A percentile compares a stretch with the other conserved stretches of the same genome.
Evolutionary conservation across 768 basidiomycete species (phyloP).

Genomic region (Leccinum variicolor): DNA sequence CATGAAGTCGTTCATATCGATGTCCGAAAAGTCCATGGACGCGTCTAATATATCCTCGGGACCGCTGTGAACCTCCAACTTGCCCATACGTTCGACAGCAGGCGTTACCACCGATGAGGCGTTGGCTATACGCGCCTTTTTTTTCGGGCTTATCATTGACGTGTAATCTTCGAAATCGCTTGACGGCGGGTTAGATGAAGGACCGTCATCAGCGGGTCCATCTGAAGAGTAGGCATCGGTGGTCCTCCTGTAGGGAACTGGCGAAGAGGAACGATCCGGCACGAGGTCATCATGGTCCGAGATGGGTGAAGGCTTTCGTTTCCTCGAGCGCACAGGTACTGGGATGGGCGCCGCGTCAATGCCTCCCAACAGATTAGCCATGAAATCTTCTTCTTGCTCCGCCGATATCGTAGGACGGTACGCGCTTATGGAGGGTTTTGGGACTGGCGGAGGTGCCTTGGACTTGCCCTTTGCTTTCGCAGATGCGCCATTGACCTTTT

Average conservation of each 20-base stretch:
- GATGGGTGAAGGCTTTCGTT: slow-evolving; percentile 63
- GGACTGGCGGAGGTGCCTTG: slow-evolving; percentile 48
- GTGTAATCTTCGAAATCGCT: slow-evolving; percentile 53
- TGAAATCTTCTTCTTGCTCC: slow-evolving; percentile 85
- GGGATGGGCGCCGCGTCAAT: slow-evolving; percentile 54
- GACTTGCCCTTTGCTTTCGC: slow-evolving; percentile 38
- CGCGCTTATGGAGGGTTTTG: slow-evolving; percentile 65
- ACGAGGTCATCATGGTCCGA: slow-evolving; percentile 34
- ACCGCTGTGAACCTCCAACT: slow-evolving; percentile 55
- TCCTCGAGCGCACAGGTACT: slow-evolving; percentile 41
- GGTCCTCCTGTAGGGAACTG: slow-evolving; percentile 34
- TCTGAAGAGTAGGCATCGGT: slow-evolving; percentile 37
- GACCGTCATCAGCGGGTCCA: slow-evolving; percentile 23
- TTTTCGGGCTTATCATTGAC: slow-evolving; percentile 60
- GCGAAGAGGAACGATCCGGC: slow-evolving; percentile 36
- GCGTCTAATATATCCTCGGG: slow-evolving; percentile 49
- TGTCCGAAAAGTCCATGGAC: slow-evolving; percentile 53
- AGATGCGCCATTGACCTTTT: slow-evolving; percentile 16
- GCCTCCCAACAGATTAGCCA: slow-evolving; percentile 73
- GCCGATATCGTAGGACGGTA: slow-evolving; percentile 76
- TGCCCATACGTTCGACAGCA: slow-evolving; percentile 53
- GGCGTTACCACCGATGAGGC: slow-evolving; percentile 47
- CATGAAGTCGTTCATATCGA: slow-evolving; percentile 53
- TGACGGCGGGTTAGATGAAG: slow-evolving; percentile 31
- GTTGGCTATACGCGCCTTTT: slow-evolving; percentile 49